A percentile compares a stretch with the other conserved stretches of the same genome.
Conservation (phyloP, 2,329 filamentous ascomycete genomes). For the Chaetomiaceae sp. region DNA sequence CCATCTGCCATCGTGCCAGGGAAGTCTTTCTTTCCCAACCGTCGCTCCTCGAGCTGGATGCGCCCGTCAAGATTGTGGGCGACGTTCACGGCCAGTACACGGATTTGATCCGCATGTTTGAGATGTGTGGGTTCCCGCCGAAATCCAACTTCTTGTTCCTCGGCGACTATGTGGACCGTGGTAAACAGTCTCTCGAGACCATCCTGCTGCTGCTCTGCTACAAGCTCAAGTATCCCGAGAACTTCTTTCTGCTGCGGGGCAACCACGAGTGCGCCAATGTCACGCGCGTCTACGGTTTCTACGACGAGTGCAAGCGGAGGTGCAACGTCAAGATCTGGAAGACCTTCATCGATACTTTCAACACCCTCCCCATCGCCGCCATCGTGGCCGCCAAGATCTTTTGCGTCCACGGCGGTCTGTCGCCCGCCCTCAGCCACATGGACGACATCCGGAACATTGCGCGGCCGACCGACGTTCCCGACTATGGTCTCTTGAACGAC, state of each 20-base stretch:
- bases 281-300: conserved; percentile 93
- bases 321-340: conserved; percentile 99
- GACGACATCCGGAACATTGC: conserved; percentile 96
- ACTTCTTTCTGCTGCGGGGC: conserved; percentile 90
- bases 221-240: conserved; percentile 95
- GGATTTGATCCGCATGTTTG: conserved; percentile 92
- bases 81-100: conserved; percentile 97
- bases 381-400: conserved; percentile 98
- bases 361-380: conserved; percentile 89
- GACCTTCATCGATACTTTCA: conserved; percentile 95
- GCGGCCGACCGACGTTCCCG: conserved; percentile 91
- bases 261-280: conserved; percentile 98
- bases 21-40: conserved; percentile 91
- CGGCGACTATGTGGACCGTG: conserved; percentile 93
- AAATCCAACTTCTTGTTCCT: conserved; percentile 89
- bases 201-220: conserved; percentile 91
- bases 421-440: conserved; percentile 90
- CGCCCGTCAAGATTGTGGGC: conserved; percentile 95
- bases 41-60: conserved; percentile 82
- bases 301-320: conserved; percentile 94
- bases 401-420: conserved; percentile 92
- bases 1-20: conserved; percentile 83
- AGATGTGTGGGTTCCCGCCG: conserved; percentile 96
- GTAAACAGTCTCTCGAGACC: conserved; percentile 93
- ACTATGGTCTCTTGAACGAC: conserved; percentile 93